Conservation (phyloP, 2,329 filamentous ascomycete genomes). For the Hypoxylon sp. region DNA sequence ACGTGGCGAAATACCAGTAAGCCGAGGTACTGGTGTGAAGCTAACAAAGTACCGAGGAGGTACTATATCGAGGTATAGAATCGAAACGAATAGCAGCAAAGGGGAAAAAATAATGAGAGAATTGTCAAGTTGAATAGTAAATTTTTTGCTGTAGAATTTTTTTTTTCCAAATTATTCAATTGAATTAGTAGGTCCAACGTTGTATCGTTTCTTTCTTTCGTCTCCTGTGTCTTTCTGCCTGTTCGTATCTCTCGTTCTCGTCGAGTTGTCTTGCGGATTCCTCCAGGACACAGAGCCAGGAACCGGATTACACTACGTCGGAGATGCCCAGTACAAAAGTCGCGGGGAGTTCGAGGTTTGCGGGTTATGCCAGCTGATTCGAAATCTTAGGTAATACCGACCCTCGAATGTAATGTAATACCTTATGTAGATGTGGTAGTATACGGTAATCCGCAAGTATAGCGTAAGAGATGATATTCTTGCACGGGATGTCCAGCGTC, state of each 20-base stretch:
- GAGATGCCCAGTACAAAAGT: constrained; percentile 36
- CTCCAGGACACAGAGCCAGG: constrained; percentile 34
- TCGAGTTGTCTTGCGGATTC: constrained; percentile 42
- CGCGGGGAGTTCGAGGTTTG: constrained; percentile 15
- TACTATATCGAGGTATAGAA: constrained; percentile 21
- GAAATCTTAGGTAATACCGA: constrained; percentile 47
- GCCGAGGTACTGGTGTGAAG: constrained; percentile 34
- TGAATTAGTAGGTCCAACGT: constrained; percentile 35
- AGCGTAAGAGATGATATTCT: constrained; percentile 23
- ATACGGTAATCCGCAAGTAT: constrained; percentile 36
- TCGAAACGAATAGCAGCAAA: constrained; percentile 38
- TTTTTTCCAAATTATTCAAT: constrained; percentile 10
- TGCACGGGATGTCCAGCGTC: constrained; percentile 41
- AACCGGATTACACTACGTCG: constrained; percentile 43
- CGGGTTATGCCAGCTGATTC: constrained; percentile 37
- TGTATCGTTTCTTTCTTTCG: constrained; percentile 23
- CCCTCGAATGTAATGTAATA: constrained; percentile 22
- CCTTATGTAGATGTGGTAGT: constrained; percentile 18
- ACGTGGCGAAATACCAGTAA: constrained; percentile 33
- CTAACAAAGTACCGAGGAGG: constrained; percentile 25
- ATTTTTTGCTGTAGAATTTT: constrained; percentile 2
- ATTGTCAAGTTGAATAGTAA: background rate
- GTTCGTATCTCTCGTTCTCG: constrained; percentile 38
- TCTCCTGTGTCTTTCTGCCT: constrained; percentile 2
- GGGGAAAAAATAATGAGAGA: constrained; percentile 2